Conservation (phyloP, 2,329 filamentous ascomycete genomes). For the Lasiodiplodia gonubiensis region DNA sequence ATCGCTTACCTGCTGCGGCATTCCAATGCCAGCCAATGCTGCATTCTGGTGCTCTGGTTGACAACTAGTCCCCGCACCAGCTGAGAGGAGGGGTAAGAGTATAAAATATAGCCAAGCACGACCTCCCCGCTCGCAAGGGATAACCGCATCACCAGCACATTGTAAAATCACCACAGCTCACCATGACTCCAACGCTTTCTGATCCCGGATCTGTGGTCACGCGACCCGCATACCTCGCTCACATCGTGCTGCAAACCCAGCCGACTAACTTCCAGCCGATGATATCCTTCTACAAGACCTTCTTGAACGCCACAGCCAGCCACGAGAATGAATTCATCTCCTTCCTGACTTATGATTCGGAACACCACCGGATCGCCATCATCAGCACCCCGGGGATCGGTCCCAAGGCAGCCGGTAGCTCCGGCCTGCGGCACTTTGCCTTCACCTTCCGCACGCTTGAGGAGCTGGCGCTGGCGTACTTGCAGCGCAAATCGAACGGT, state of each 20-base stretch:
- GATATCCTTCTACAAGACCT: conserved; percentile 46
- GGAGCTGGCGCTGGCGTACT: conserved; percentile 47
- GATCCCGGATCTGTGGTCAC: neutral
- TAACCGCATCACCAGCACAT: no score
- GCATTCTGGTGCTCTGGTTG: neutral
- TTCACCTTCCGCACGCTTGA: conserved; percentile 48
- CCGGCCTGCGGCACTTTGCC: conserved; percentile 52
- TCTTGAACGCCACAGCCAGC: conserved; percentile 44
- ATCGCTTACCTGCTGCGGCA: neutral
- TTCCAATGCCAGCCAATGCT: neutral
- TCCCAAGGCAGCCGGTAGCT: conserved; percentile 33
- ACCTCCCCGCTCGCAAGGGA: no score
- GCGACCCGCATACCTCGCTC: conserved; percentile 33
- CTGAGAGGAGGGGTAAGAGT: neutral
- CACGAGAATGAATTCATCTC: conserved; percentile 35
- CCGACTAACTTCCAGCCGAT: conserved; percentile 38
- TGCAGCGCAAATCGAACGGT: conserved; percentile 42
- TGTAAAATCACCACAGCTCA: neutral
- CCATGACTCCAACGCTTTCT: neutral
- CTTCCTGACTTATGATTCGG: conserved; percentile 54
- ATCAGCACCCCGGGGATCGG: conserved; percentile 35
- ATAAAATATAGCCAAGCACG: neutral
- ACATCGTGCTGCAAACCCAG: conserved; percentile 40
- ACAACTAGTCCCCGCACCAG: neutral
- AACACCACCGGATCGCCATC: conserved; percentile 58